phyloP scores from a whole-genome alignment of 2,329 filamentous ascomycete genomes.

The Penicillium sp. region DNA sequence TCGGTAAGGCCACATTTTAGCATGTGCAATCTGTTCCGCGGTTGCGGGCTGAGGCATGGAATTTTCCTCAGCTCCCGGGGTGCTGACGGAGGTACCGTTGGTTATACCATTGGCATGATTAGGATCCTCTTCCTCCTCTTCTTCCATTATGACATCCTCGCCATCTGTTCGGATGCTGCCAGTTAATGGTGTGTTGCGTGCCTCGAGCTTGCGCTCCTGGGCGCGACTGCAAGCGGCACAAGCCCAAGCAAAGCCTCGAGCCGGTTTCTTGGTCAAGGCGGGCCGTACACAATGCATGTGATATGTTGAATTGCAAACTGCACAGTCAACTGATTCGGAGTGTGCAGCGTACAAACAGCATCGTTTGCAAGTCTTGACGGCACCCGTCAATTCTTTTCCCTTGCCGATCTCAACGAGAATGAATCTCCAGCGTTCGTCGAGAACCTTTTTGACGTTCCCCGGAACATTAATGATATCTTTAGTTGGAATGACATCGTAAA shows the following conservation, averaged over 20 bases:
- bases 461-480: conserved; percentile 93
- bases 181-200: conserved; percentile 76
- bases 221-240: conserved; percentile 93
- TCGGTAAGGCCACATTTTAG: conserved; percentile 92
- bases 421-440: conserved; percentile 95
- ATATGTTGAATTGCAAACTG: conserved; percentile 90
- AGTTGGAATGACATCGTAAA: conserved; percentile 95
- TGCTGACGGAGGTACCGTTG: conserved; percentile 62
- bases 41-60: conserved; percentile 62
- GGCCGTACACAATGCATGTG: conserved; percentile 98
- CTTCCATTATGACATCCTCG: conserved; percentile 63
- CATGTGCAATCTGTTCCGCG: conserved; percentile 84
- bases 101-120: conserved; percentile 52
- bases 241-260: conserved; percentile 95
- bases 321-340: conserved; percentile 96
- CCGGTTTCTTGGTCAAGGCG: conserved; percentile 89
- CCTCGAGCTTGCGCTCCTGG: conserved; percentile 90
- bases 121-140: conserved; percentile 68
- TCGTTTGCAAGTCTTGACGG: conserved; percentile 92
- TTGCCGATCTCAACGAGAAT: conserved; percentile 91
- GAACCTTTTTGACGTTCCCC: conserved; percentile 87
- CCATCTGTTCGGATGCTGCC: conserved; percentile 52
- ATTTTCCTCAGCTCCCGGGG: conserved; percentile 55
- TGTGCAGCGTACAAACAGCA: conserved; percentile 88
- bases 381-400: conserved; percentile 91